Conservation (phyloP, 352 stramenopile species). For the Phytopythium helicoides region DNA sequence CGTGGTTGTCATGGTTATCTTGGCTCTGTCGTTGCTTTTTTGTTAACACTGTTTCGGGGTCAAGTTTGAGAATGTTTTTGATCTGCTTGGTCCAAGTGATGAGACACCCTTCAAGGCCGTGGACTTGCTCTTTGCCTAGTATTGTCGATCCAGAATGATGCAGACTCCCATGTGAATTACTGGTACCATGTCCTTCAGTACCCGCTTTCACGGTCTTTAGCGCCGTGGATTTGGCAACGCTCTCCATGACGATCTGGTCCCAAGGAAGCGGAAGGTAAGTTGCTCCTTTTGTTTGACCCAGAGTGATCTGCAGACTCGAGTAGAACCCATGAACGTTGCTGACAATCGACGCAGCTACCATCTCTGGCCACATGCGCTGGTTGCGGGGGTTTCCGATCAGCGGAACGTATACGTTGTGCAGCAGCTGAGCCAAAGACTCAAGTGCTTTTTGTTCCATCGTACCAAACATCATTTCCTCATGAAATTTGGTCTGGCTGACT, state of each 20-base stretch:
- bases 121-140: constrained; percentile 77
- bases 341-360: constrained; percentile 76
- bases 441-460: constrained; percentile 75
- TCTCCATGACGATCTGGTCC: constrained; percentile 69
- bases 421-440: constrained; percentile 66
- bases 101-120: constrained; percentile 84
- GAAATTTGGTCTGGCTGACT: constrained; percentile 53
- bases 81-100: constrained; percentile 96
- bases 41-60: constrained; percentile 76
- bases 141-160: neutral
- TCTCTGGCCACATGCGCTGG: constrained; percentile 78
- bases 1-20: constrained; percentile 22
- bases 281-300: constrained; percentile 78
- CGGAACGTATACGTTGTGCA: constrained; percentile 76
- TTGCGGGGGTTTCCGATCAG: constrained; percentile 76
- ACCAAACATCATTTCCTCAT: constrained; percentile 73
- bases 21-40: constrained; percentile 35
- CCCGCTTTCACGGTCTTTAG: neutral
- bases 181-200: neutral
- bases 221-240: constrained; percentile 19
- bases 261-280: constrained; percentile 85
- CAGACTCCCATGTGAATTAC: neutral
- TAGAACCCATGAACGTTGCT: constrained; percentile 80
- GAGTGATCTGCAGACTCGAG: constrained; percentile 85
- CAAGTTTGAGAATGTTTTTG: constrained; percentile 90